Base-by-base conservation (phyloP, 257 asterid species). In the Ligustrum vulgare region DNA sequence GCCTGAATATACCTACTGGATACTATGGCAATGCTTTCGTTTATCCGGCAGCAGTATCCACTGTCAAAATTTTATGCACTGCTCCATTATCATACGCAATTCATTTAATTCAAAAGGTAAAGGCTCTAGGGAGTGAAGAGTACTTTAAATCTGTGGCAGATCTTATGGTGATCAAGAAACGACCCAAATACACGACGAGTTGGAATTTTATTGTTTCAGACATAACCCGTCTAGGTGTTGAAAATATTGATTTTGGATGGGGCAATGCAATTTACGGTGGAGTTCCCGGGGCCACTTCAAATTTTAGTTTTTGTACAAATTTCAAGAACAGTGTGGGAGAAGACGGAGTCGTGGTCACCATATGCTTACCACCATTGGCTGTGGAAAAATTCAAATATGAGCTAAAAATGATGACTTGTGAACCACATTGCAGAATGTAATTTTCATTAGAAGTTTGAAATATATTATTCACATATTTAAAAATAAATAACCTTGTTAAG, bases 21-120 rank as follows among this genome's bases (percentile, higher is more conserved):
- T 81, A 81, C 70, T 78, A 81, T 7, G 85, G 78, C 0, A 78
- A 81, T 22, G 80, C 80, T 0, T 31, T 78, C 0, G 8, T 35
- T 25, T n/a, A 10, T 25, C 80, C 82, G 18, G 80, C 75, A 16
- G 41, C 23, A 0, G 2, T 77, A 22, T 28, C 85, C 9, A 65
- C 34, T 0, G 75, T 72, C 11, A 33, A 74, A 34, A 6, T 32
- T 13, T 1, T 81, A 4, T 69, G 79, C n/a, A 35, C 33, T 3
- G 72, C 49, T 63, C 74, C 73, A 15, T 23, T 81, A 10, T 15
- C 58, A 5, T 73, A 72, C 34, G 73, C 76, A 13, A 28, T 72
- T 43, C 73, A 73, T 16, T 5, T 77, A 41, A 12, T 81, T 16
- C 56, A 37, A 69, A 41, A 31, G 5, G 4, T 60, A 0, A 66